Evolutionary conservation across 192 early-diverging fungal species (phyloP), one percentile per base, ranked within the genome.

Genomic region (Spizellomyces sp.): DNA sequence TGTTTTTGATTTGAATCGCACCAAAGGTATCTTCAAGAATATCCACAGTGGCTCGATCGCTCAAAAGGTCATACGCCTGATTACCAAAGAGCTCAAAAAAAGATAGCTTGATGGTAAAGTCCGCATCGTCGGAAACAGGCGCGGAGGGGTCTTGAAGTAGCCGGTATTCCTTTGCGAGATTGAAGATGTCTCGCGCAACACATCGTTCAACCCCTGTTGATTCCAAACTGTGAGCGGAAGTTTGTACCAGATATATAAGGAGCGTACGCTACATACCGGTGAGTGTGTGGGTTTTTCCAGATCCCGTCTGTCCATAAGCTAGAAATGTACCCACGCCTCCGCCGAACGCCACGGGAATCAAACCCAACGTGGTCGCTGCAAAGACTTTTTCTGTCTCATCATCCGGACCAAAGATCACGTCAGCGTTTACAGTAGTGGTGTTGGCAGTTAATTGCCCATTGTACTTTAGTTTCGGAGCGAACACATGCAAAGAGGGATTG

Each of bases 281-380:
- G 74, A 87, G 78, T 2, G 84, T 87, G 62, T 57, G 71, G 6
- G 84, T 87, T 77, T 87, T 85, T 48, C 84, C 85, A 50, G 64
- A 68, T 36, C 83, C 84, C 6, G 85, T 87, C 72, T 87, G 84
- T 5, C 86, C 86, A 72, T 81, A 82, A 9, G 81, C 81, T 52
- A 87, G 72, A 9, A 83, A 22, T 42, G 77, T 69, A 21, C 71
- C 75, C 27, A 83, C 21, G 42, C 79, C 80, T 27, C 77, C 77
- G 4, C 71, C 75, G 10, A 83, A 75, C 22, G 69, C 78, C 15
- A 78, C 58, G 5, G 62, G 56, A 36, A 83, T 73, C 52, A 83
- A 55, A 10, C 45, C 56, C 42, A 57, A 5, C 7, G 60, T 69
- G 12, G 76, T 64, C 6, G 17, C 61, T 36, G 65, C 15, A 58